Conservation (phyloP, 169 alveolate species). For the Cryptosporidium sp. region DNA sequence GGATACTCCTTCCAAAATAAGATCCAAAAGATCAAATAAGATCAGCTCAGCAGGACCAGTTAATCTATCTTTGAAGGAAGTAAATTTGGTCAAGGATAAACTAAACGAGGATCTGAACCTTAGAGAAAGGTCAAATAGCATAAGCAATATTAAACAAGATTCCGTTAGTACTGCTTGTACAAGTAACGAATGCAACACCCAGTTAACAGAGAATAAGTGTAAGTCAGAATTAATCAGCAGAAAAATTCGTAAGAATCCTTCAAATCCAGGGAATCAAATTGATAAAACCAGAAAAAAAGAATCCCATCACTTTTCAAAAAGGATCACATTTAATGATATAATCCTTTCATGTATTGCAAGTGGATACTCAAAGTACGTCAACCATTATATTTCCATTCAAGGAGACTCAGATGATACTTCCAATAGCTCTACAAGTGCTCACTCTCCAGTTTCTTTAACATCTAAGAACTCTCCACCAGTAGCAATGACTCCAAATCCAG, state of each 20-base stretch:
- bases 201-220: not conserved
- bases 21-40: constrained; percentile 47
- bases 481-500: not conserved
- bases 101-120: constrained; percentile 14
- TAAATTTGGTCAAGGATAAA: constrained; percentile 36
- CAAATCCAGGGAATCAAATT: not conserved
- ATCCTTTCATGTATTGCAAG: constrained; percentile 71
- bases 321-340: constrained; percentile 71
- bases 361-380: constrained; percentile 68
- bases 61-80: constrained; percentile 24
- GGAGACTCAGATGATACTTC: not conserved
- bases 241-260: not conserved
- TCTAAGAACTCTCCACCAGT: not conserved
- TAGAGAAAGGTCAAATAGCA: not conserved
- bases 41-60: constrained; percentile 48
- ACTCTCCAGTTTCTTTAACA: constrained; percentile 13
- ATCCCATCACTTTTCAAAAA: constrained; percentile 30
- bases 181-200: not conserved
- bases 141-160: not conserved
- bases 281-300: not conserved
- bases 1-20: constrained; percentile 41
- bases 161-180: not conserved
- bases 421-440: constrained; percentile 26
- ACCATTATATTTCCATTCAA: constrained; percentile 17
- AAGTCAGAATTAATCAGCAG: not conserved